Percentiles rank a stretch among this genome's conserved stretches.
Conservation (phyloP, 1,284 basidiomycete species). For the Puccinia brachypodii region DNA sequence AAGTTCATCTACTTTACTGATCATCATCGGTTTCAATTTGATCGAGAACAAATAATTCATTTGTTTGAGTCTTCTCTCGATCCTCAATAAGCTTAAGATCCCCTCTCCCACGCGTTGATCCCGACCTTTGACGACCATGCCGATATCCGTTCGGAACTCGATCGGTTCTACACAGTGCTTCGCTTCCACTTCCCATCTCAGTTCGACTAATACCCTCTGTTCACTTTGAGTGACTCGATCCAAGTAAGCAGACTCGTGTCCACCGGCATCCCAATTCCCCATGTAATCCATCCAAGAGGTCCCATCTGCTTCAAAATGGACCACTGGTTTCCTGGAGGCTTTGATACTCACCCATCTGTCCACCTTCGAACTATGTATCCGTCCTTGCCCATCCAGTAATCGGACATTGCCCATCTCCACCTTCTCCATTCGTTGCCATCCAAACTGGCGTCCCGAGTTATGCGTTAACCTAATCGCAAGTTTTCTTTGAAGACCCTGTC, state of each 20-base stretch:
- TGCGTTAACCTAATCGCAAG: conserved; percentile 75
- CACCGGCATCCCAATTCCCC: conserved; percentile 87
- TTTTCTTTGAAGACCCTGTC: conserved; percentile 88
- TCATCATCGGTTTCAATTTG: conserved; percentile 76
- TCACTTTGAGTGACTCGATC: conserved; percentile 77
- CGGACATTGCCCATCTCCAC: conserved; percentile 79
- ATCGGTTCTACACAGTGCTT: conserved; percentile 79
- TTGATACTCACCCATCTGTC: conserved; percentile 35
- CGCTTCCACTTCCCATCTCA: conserved; percentile 76
- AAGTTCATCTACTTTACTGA: conserved; percentile 79
- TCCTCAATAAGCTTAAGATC: conserved; percentile 71
- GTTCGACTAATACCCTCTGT: conserved; percentile 75
- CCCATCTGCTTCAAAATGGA: conserved; percentile 66
- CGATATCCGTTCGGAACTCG: conserved; percentile 80
- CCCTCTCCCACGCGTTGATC: conserved; percentile 81
- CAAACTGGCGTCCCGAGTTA: conserved; percentile 82
- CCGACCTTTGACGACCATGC: conserved; percentile 78
- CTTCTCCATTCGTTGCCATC: conserved; percentile 76
- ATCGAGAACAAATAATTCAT: conserved; percentile 78
- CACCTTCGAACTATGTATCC: conserved; percentile 62
- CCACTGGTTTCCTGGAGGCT: conserved; percentile 27
- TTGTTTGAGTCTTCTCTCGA: conserved; percentile 71
- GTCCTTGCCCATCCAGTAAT: conserved; percentile 78
- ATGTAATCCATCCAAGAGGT: conserved; percentile 69
- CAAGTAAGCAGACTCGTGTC: conserved; percentile 81